Evolutionary conservation across 345 rosid species (phyloP), one percentile per base, ranked within the genome.

Genomic region (Gossypium mustelinum): DNA sequence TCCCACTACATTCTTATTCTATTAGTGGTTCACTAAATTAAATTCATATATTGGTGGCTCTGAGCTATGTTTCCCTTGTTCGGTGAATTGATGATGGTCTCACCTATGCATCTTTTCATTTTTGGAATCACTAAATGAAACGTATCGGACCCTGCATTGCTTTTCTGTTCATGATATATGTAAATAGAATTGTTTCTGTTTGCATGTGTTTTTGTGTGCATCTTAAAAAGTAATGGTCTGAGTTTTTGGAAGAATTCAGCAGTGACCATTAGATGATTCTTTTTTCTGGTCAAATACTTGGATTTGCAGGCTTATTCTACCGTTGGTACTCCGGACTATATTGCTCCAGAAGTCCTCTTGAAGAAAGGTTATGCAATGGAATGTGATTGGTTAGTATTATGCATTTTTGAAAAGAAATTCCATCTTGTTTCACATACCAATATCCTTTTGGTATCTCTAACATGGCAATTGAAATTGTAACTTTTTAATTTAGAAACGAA

Each of bases 301-400:
- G 73, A 69, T 76, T 68, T 88, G 84, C 87, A 94, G 99, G 99
- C 99, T 73, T 94, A 90, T 86, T 94, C 98, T 14, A 94, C 99
- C 52, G 98, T 94, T 58, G 99, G 99, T 18, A 91, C 99, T 66
- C 98, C 99, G 12, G 98, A 94, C 79, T 92, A 92, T 81, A 94
- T 94, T 67, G 98, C 98, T 73, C 98, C 98, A 48, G 99, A 92
- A 85, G 97, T 92, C 48, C 82, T 94, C 11, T 74, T 94, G 83
- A 94, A 94, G 90, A 94, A 92, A 90, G 98, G 98, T 52, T 94
- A 94, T 81, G 98, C 83, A 60, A 86, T 94, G 97, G 99, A 94
- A 83, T 94, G 99, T 81, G 98, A 92, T 76, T 92, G 98, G 98
- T 93, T 75, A 83, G 93, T 83, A 57, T 27, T 59, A 44, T 79